phyloP scores from a whole-genome alignment of 2,329 filamentous ascomycete genomes.

The Alternaria brassicae region DNA sequence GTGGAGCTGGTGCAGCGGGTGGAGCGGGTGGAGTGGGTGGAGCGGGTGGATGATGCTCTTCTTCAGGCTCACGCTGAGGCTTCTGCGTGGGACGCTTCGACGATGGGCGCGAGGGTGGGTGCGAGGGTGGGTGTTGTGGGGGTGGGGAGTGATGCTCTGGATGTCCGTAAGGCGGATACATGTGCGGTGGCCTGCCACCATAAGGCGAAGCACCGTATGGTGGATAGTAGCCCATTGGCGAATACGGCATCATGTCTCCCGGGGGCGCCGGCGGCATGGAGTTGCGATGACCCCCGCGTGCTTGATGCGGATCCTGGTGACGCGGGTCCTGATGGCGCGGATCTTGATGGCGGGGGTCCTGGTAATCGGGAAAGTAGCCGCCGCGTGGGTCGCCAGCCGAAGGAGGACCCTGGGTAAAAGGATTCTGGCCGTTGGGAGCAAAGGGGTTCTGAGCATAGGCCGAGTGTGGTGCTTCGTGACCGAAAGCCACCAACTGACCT shows the following conservation, averaged over 20 bases:
- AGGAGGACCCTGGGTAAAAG: conserved; percentile 34
- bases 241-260: conserved; percentile 47
- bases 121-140: conserved; percentile 27
- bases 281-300: conserved; percentile 40
- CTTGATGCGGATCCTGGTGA: conserved; percentile 15
- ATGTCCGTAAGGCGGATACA: conserved; percentile 37
- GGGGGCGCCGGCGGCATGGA: conserved; percentile 42
- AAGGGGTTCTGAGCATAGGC: conserved; percentile 46
- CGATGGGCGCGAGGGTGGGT: conserved; percentile 27
- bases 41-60: conserved; percentile 32
- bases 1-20: conserved; percentile 3
- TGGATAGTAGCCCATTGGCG: conserved; percentile 36
- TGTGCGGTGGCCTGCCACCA: conserved; percentile 35
- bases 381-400: conserved; percentile 24
- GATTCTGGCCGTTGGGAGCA: conserved; percentile 35
- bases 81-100: conserved; percentile 41
- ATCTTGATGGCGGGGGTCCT: conserved; percentile 20
- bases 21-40: conserved; percentile 25
- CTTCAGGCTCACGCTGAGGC: conserved; percentile 34
- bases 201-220: conserved; percentile 40
- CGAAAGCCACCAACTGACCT: conserved; percentile 44
- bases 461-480: conserved; percentile 49
- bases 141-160: conserved; percentile 36
- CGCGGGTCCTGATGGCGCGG: conserved; percentile 15
- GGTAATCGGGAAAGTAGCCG: conserved; percentile 49